These are phyloP conservation scores for Plasmodium chabaudi DNA, from an alignment of 169 alveolate genomes.

Conservation along the genomic window DNA sequence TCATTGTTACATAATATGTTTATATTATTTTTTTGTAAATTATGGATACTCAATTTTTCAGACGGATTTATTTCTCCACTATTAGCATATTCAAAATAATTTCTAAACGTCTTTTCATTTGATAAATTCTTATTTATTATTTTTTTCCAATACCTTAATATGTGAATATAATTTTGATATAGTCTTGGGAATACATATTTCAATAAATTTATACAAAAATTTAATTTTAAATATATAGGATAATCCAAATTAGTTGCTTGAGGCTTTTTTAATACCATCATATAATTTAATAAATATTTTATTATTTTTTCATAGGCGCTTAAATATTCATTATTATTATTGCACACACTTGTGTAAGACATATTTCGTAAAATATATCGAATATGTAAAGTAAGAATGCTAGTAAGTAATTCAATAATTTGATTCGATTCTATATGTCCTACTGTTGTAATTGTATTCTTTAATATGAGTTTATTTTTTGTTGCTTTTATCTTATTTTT, in stretches of 20 bases:
- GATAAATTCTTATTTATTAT: constrained; percentile 12
- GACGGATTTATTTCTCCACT: neutral
- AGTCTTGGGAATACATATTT: constrained; percentile 26
- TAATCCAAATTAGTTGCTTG: constrained; percentile 13
- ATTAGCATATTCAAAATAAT: constrained; percentile 39
- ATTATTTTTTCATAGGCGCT: constrained; percentile 18
- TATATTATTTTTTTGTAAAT: neutral
- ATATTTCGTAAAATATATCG: constrained; percentile 10
- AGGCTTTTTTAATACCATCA: constrained; percentile 56
- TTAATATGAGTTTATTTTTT: constrained; percentile 48
- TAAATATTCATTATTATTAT: neutral
- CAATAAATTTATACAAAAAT: constrained; percentile 19
- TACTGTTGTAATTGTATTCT: neutral
- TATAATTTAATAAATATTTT: constrained; percentile 21
- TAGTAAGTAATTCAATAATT: constrained; percentile 29
- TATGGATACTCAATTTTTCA: neutral
- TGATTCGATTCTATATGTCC: constrained; percentile 28
- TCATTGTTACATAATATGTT: neutral
- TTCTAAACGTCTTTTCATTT: constrained; percentile 24
- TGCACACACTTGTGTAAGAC: neutral
- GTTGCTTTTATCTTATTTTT: constrained; percentile 17
- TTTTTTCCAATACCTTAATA: constrained; percentile 68
- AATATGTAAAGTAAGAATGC: constrained; percentile 10
- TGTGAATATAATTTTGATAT: constrained; percentile 30
- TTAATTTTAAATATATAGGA: constrained; percentile 25